Evolutionary conservation across 108 stramenopile genomes (phyloP), one percentile per base, ranked within the genome.

Genomic region (Mayamaea pseudoterrestris): DNA sequence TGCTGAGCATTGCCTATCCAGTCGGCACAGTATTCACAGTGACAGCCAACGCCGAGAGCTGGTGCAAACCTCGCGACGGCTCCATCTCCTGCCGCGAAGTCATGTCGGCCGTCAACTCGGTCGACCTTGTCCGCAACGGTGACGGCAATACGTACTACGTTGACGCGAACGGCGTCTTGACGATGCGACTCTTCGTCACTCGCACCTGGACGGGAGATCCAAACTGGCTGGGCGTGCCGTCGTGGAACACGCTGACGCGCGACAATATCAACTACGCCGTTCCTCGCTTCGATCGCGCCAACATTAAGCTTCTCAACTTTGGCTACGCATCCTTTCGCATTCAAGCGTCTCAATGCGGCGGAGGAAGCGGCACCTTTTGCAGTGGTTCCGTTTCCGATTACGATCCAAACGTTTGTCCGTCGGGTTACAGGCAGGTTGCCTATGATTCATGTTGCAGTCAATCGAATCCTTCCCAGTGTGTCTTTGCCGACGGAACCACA

Each of bases 1-100:
- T 57, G 31, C 34, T 57, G 14, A 32, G 41, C 24, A 57, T 57
- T 7, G 45, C 49, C 3, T 57, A 57, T 18, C 55, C 55, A 21
- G 22, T 21, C 1, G 55, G 55, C n/a, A 57, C 55, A 13, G 23
- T 6, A 2, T 48, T 57, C 30, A 47, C 13, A 25, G 47, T 57
- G 12, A 8, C 20, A 4, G 47, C 47, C 11, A 34, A 22, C 29
- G 47, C 47, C 3, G 32, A 47, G 13, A 36, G 35, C 29, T 58
- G 57, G 54, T 39, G 47, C 23, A 5, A 14, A 11, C 25, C 13
- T n/a, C 22, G 20, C 35, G 14, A 27, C 20, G 25, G 12, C 20
- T 29, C 17, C 9, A 21, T 36, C 0, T 56, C 44, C 30, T 8
- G 31, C 1, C 32, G 21, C 1, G n/a, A 28, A n/a, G n/a, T n/a